phyloP scores from a whole-genome alignment of 805 yeast species.

The Pichia kluyveri region DNA sequence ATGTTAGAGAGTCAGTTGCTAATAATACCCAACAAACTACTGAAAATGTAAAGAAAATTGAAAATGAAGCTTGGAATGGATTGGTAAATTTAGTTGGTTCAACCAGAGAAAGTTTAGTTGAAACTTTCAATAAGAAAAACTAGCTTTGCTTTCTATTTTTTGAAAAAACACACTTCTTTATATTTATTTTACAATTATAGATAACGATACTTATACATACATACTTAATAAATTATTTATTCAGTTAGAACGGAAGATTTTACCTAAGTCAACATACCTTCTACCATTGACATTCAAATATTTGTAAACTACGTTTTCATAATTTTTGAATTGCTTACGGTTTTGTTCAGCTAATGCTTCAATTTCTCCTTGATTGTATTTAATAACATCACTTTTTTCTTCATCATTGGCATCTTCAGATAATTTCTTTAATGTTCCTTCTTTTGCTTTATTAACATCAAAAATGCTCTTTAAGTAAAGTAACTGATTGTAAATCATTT shows the following conservation, averaged over 20 bases:
- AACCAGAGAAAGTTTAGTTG: slow-evolving; percentile 5
- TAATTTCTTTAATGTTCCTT: slow-evolving; percentile 44
- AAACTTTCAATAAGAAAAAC: not conserved
- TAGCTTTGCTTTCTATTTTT: not conserved
- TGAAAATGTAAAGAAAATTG: not conserved
- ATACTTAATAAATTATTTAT: too few relatives aligned
- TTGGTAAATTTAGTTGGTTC: slow-evolving; percentile 7
- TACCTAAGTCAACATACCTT: slow-evolving; percentile 77
- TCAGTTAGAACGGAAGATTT: slow-evolving; percentile 41
- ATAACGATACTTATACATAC: not conserved
- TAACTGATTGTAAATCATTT: slow-evolving; percentile 77
- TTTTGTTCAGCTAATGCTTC: slow-evolving; percentile 77
- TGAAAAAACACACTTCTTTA: too few relatives aligned
- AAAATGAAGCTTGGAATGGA: slow-evolving; percentile 4
- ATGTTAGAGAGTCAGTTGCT: slow-evolving; percentile 15
- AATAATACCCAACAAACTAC: not conserved
- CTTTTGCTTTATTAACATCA: slow-evolving; percentile 71
- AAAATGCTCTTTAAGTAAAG: slow-evolving; percentile 71
- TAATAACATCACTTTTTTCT: not conserved
- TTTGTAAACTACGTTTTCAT: slow-evolving; percentile 53
- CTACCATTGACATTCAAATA: slow-evolving; percentile 80
- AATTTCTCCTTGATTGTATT: slow-evolving; percentile 41
- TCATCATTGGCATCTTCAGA: slow-evolving; percentile 17
- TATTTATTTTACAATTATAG: not conserved
- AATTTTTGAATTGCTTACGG: slow-evolving; percentile 45